phyloP scores from a whole-genome alignment of 148 eudicot genomes.

The Simmondsia chinensis region DNA sequence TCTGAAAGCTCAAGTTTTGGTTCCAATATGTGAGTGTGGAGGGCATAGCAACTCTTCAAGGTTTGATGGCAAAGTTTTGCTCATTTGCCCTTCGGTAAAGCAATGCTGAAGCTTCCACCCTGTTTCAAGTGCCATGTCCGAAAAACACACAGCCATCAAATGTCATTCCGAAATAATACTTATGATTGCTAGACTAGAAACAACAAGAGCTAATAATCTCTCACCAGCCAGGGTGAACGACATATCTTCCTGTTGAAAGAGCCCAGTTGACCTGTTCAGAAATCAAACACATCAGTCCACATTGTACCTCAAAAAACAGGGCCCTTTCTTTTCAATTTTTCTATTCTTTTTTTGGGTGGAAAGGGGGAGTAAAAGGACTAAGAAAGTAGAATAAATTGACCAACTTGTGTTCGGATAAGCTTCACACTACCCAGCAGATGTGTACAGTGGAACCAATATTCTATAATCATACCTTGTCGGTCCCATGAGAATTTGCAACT shows the following conservation, averaged over 20 bases:
- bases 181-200: neutral
- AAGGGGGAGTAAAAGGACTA: too few relatives aligned
- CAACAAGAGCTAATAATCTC: conserved; percentile 7
- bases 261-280: conserved; percentile 93
- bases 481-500: conserved; percentile 85
- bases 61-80: conserved; percentile 79
- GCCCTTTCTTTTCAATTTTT: too few relatives aligned
- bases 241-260: conserved; percentile 70
- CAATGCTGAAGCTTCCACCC: conserved; percentile 99
- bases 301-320: too few relatives aligned
- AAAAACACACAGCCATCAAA: conserved; percentile 8
- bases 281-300: neutral
- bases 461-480: conserved; percentile 60
- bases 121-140: conserved; percentile 21
- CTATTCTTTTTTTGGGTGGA: too few relatives aligned
- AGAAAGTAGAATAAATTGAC: too few relatives aligned
- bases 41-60: too few relatives aligned
- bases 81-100: conserved; percentile 95
- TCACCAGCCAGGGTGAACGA: conserved; percentile 97
- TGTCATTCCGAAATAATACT: neutral
- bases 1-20: too few relatives aligned
- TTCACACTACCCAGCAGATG: neutral
- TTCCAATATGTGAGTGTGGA: too few relatives aligned
- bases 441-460: neutral
- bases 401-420: neutral